Base-by-base conservation (phyloP, 225 moss, liverwort and hornwort genomes). In the Physcomitrium patens region DNA sequence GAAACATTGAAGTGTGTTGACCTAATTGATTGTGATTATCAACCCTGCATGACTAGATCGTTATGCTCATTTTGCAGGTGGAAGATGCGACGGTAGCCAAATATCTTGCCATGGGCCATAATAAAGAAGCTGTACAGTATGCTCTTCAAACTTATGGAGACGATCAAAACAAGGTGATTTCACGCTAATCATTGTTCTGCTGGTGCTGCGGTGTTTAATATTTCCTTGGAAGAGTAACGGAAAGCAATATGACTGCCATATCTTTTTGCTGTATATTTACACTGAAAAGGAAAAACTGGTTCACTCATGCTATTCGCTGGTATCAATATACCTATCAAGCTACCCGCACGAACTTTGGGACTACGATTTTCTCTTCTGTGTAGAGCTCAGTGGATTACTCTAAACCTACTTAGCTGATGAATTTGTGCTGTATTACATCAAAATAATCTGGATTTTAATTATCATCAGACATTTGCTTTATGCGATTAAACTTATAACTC, bases 91-190 rank as follows among this genome's bases (percentile, higher is more conserved):
- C 79, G 52, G 89, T 94, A 47, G 83, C 85, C 57, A 99, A 94
- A 70, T 99, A 99, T 80, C 76, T 99, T 57, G 87, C 80, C 50
- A 94, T 93, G 93, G 97, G 97, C 50, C 82, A 87, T 59, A 83
- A 79, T 57, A 94, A 82, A 77, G 89, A 99, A 81, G 93, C 97
- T 60, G 85, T 90, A 18, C 81, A 90, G 41, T 84, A 89, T 85
- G 94, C 86, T 45, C 86, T 99, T 57, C 81, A 90, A 79, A 84
- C 79, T 12, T 94, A 82, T 70, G 97, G 97, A 70, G 93, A 99
- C 78, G 78, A 78, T 70, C 90, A 94, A 76, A 90, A 77, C 74
- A 94, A 94, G 89, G 94, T 99, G 47, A 18, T 65, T 59, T 69
- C 37, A 26, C 59, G 24, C 22, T 54, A 51, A 44, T 7, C 10